Conservation (phyloP, 176 grass and related monocot species). For the Oropetium thomaeum region DNA sequence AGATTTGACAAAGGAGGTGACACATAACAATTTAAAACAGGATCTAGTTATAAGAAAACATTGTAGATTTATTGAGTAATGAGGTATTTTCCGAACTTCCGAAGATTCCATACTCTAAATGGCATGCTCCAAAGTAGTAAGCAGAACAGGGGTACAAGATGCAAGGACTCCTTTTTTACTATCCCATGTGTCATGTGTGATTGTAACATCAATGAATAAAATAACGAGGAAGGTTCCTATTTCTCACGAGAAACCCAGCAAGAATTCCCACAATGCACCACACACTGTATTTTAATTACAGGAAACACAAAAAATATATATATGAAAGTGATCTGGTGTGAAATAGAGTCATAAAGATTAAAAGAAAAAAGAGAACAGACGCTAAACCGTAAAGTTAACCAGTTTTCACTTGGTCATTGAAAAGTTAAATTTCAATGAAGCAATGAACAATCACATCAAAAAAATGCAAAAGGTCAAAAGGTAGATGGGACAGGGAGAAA, state of each 20-base stretch:
- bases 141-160: background rate
- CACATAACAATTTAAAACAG: background rate
- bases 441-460: background rate
- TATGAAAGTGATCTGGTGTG: background rate
- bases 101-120: background rate
- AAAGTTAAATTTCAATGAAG: conserved; percentile 3
- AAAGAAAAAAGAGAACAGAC: conserved; percentile 11
- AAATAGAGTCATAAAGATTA: background rate
- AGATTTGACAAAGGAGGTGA: background rate
- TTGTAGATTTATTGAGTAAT: background rate
- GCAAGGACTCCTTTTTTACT: background rate
- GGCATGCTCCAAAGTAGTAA: background rate
- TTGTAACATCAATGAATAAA: background rate
- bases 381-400: background rate
- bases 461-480: background rate
- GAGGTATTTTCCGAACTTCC: background rate
- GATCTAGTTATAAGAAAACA: background rate
- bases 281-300: background rate
- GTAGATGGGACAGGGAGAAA: background rate
- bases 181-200: background rate
- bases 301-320: background rate
- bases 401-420: background rate
- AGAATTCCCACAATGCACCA: background rate
- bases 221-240: background rate
- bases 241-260: background rate